Conservation (phyloP, 345 rosid genomes). For the Crucihimalaya himalaica region DNA sequence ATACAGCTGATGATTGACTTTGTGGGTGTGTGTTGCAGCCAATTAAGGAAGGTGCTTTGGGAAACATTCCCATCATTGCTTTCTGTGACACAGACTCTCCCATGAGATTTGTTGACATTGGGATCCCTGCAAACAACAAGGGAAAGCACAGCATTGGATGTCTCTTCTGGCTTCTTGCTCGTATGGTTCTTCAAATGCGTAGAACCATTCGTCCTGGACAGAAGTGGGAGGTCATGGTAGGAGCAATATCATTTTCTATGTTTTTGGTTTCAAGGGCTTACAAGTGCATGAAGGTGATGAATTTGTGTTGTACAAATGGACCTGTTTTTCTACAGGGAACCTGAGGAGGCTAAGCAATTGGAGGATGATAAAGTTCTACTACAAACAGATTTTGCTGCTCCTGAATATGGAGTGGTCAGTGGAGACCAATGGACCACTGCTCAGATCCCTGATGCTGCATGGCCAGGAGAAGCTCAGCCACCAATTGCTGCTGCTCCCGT, state of each 20-base stretch:
- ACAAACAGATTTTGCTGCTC: constrained; percentile 18
- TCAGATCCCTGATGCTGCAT: constrained; percentile 47
- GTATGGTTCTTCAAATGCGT: constrained; percentile 91
- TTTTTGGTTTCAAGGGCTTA: neutral
- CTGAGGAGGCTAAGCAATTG: constrained; percentile 55
- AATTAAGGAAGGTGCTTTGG: constrained; percentile 86
- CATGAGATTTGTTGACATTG: constrained; percentile 73
- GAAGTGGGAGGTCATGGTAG: constrained; percentile 77
- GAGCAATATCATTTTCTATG: neutral
- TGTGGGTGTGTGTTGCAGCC: constrained; percentile 59
- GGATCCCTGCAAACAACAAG: constrained; percentile 85
- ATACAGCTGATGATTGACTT: neutral
- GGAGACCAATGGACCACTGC: constrained; percentile 55
- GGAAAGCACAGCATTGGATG: constrained; percentile 87
- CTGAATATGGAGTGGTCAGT: constrained; percentile 45
- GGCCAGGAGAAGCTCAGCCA: constrained; percentile 51
- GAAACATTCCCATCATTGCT: constrained; percentile 80
- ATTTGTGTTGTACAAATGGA: constrained; percentile 46
- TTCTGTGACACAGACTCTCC: constrained; percentile 87
- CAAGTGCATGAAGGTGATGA: neutral
- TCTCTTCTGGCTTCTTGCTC: constrained; percentile 77
- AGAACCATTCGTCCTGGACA: constrained; percentile 69
- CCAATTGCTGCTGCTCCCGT: constrained; percentile 58
- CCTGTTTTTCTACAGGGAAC: constrained; percentile 66
- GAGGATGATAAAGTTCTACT: constrained; percentile 53